These are phyloP conservation scores for Toxicodendron radicans DNA, from an alignment of 345 rosid genomes.

Conservation along the genomic window DNA sequence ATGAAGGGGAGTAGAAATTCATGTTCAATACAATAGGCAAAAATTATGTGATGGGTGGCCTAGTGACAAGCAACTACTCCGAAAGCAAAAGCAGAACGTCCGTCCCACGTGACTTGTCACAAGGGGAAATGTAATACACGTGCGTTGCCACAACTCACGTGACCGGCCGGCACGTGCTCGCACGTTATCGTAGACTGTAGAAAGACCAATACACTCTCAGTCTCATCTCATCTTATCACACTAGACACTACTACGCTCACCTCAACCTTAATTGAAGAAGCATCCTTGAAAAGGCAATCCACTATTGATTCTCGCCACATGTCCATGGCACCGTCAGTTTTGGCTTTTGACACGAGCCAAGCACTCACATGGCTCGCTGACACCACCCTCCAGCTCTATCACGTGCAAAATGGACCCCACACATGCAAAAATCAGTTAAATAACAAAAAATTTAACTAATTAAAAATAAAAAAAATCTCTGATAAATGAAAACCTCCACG, in stretches of 20 bases:
- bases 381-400: conserved; percentile 38
- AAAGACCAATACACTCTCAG: neutral
- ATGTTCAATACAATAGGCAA: neutral
- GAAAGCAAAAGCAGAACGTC: conserved; percentile 17
- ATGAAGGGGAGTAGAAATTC: neutral
- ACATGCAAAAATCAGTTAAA: conserved; percentile 11
- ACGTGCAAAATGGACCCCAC: conserved; percentile 47
- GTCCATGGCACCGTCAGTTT: conserved; percentile 50
- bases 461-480: neutral
- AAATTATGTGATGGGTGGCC: neutral
- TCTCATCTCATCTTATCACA: no score
- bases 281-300: conserved; percentile 14
- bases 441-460: neutral
- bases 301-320: conserved; percentile 33
- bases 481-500: conserved; percentile 39
- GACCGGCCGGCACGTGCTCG: conserved; percentile 44
- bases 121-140: conserved; percentile 14
- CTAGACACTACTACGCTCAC: neutral
- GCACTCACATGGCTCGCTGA: conserved; percentile 55
- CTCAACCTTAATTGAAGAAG: neutral
- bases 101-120: conserved; percentile 29
- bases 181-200: conserved; percentile 29
- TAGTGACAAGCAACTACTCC: neutral
- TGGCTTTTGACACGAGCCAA: conserved; percentile 38
- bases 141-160: conserved; percentile 37